Conservation (phyloP, 2,329 filamentous ascomycete genomes). For the Apiospora marii region DNA sequence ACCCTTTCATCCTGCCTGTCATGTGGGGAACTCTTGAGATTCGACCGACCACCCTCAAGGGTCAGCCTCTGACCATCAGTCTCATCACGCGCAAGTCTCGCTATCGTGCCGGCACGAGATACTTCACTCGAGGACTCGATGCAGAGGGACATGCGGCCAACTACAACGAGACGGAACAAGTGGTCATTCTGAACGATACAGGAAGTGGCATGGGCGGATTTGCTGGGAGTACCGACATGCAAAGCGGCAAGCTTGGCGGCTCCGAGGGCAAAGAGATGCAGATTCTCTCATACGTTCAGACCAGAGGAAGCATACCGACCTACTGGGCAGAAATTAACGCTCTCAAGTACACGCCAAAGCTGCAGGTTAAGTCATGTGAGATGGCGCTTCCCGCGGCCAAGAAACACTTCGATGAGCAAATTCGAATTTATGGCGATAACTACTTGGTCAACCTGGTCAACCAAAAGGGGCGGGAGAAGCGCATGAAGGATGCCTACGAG, state of each 20-base stretch:
- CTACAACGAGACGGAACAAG: conserved; percentile 98
- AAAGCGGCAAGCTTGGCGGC: conserved; percentile 72
- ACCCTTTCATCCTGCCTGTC: conserved; percentile 93
- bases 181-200: conserved; percentile 86
- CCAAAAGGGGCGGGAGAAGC: conserved; percentile 88
- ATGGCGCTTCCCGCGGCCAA: conserved; percentile 79
- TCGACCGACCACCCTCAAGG: conserved; percentile 84
- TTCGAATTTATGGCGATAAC: conserved; percentile 92
- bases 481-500: conserved; percentile 93
- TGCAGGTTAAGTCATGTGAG: conserved; percentile 87
- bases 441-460: conserved; percentile 98
- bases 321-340: conserved; percentile 98
- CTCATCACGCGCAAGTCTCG: conserved; percentile 90
- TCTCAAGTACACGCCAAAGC: conserved; percentile 86
- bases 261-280: conserved; percentile 77
- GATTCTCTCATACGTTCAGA: conserved; percentile 94
- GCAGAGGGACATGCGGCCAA: conserved; percentile 96
- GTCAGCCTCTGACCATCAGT: conserved; percentile 81
- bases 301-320: conserved; percentile 92
- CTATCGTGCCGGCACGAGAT: conserved; percentile 88
- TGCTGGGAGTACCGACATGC: conserved; percentile 77
- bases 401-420: conserved; percentile 93
- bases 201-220: conserved; percentile 80
- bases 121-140: conserved; percentile 93
- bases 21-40: conserved; percentile 98